Evolutionary conservation across 2,329 filamentous ascomycete species (phyloP), one percentile per base, ranked within the genome.

Genomic region (Cladosporium sp.): DNA sequence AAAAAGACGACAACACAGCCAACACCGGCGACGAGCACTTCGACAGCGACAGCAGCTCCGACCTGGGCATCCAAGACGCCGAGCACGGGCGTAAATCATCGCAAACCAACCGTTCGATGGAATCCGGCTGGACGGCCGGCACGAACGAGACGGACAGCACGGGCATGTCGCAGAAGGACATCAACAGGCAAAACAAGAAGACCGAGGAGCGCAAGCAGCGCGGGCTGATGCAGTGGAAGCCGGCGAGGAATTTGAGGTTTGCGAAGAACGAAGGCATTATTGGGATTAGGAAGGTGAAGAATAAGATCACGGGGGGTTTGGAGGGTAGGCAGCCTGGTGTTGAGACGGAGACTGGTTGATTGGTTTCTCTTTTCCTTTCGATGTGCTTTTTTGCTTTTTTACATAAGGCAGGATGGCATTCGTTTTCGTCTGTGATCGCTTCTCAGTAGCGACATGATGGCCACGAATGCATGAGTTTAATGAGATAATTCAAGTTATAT

Each of bases 211-310:
- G 91, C 0, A 89, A 91, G 70, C 90, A 96, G 59, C 78, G 91
- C 9, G 92, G 92, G 0, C 62, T 95, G 64, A 95, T 96, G 88
- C 92, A 97, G 68, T 97, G 91, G 90, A 87, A 84, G 62, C 91
- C 92, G 0, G 86, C 91, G 65, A 78, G 92, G 35, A 95, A 95
- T 64, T 75, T 82, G 18, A 82, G 84, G 57, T 97, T 96, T 67
- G 91, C 85, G 38, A 95, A 93, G 70, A 78, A 96, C 61, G 88
- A 97, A 73, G 82, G 86, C 0, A 85, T 86, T 61, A 91, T 84
- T 70, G 88, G 87, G 0, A 68, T 90, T 4, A 77, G 83, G 38
- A 88, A 87, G 66, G 71, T 94, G 49, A 86, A 84, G 67, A 85
- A 86, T 62, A 84, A 88, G 64, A 77, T 93, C 8, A 84, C 83